Evolutionary conservation across 2,329 filamentous ascomycete species (phyloP), one percentile per base, ranked within the genome.

Genomic region (Cylindrodendrum hubeiense): DNA sequence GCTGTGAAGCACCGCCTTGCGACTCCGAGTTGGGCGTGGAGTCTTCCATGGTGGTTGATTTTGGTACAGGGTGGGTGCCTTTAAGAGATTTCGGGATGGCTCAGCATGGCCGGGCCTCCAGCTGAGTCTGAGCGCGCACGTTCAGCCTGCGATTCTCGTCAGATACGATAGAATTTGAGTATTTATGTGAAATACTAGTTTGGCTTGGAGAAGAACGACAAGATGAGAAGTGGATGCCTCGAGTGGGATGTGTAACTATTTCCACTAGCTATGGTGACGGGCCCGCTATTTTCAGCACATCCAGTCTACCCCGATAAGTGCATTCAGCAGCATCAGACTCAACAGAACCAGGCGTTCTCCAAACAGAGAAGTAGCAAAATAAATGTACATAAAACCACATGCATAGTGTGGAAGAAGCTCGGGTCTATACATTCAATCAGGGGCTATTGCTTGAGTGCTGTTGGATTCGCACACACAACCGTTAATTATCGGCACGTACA

Each of bases 21-120:
- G 65, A 30, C 41, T 65, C 65, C 8, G 54, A 15, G 12, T 46
- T 51, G 53, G 60, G 26, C 13, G 46, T 47, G 3, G 63, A 24
- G 28, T 41, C 54, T 37, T 59, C 60, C 67, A 70, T 69, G 53
- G 26, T 69, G 56, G 26, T 50, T 30, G 46, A 46, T 26, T 54
- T 33, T 66, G 44, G 15, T 46, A 46, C 37, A 54, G 41, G 34
- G 24, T 39, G 22, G 24, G 19, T 30, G 51, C 44, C 22, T 39
- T 50, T 24, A 21, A 53, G 22, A 56, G 12, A 50, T 39, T 50
- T 30, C 26, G 15, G 19, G 26, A 50, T 33, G 19, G 59, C 12
- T 49, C 26, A 30, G 28, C 49, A 34, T 28, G 24, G 49, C 22
- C 30, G n/a, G 19, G 12, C 12, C 2, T 10, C 24, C 7, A 12